Base-by-base conservation (phyloP, 2,329 filamentous ascomycete species). In the Dactylellina leptospora region DNA sequence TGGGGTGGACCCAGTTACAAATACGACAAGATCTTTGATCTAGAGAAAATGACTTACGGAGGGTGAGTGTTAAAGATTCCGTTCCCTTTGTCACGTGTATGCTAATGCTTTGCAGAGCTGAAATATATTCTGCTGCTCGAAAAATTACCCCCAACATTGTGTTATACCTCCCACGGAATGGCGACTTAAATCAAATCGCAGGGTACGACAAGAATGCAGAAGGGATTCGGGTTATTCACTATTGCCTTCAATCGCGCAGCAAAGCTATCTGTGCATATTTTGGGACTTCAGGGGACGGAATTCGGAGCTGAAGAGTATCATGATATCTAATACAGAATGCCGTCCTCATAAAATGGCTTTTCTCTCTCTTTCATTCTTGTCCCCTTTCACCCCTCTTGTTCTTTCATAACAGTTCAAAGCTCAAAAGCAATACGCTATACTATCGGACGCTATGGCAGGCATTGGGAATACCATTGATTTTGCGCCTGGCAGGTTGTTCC, bases 161-260 rank as follows among this genome's bases (percentile, higher is more conserved):
- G 0, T 83, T 99, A 4, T 99, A 90, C 77, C 83, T 99, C 16
- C 95, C 96, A 0, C 85, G 96, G 69, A 95, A 89, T 0, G 93
- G 91, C 73, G 88, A 96, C 79, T 79, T 96, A 56, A 85, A 87
- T 54, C 92, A 96, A 80, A 84, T 96, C 73, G 90, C 91, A 2
- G 83, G 81, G 1, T 80, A 81, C 9, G 81, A 81, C 1, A 77
- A 80, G 2, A 79, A 81, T 3, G 82, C 80, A 1, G 78, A 82
- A 62, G 90, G 89, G 80, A 83, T 91, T 16, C 86, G 89, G 45
- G 88, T 93, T 23, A 86, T 91, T 51, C 95, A 99, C 81, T 97
- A 97, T 79, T 96, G 93, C 78, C 91, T 96, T 3, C 54, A 64
- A 40, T 48, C 59, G 20, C 55, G 59, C 8, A 73, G 59, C 18